A percentile compares a stretch with the other conserved stretches of the same genome.
Evolutionary conservation across 257 asterid genomes (phyloP).

Genomic region (Cordia subcordata): DNA sequence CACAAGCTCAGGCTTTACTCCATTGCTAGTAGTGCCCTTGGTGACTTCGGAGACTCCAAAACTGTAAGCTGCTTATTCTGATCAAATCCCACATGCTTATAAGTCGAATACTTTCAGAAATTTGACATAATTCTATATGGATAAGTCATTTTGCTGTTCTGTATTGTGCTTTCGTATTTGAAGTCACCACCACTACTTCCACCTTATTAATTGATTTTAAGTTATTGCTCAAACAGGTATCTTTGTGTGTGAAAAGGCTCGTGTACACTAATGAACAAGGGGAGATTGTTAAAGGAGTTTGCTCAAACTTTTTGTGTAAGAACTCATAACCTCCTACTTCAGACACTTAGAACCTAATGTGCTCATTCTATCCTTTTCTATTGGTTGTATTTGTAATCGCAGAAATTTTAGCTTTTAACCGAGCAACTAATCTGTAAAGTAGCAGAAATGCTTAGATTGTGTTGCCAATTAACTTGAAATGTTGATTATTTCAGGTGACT

Average conservation of each 20-base stretch:
- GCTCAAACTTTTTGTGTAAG: slow-evolving; percentile 98
- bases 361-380: not conserved
- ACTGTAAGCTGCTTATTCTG: slow-evolving; percentile 48
- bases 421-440: not conserved
- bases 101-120: not conserved
- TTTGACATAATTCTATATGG: not conserved
- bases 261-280: slow-evolving; percentile 89
- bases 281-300: slow-evolving; percentile 84
- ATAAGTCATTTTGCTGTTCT: not conserved
- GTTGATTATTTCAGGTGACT: slow-evolving; percentile 54
- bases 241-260: slow-evolving; percentile 88
- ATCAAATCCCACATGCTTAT: not conserved
- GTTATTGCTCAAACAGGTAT: slow-evolving; percentile 44
- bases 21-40: slow-evolving; percentile 96
- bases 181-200: too few species aligned
- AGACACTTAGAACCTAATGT: not conserved
- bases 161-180: not conserved
- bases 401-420: not conserved
- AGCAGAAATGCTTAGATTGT: slow-evolving; percentile 5
- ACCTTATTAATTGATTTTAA: not conserved
- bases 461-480: slow-evolving; percentile 7
- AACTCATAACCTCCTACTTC: slow-evolving; percentile 4
- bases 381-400: not conserved
- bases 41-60: slow-evolving; percentile 96
- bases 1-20: slow-evolving; percentile 93